Evolutionary conservation across 2,329 filamentous ascomycete species (phyloP).

Genomic region (Microcera coccophila): DNA sequence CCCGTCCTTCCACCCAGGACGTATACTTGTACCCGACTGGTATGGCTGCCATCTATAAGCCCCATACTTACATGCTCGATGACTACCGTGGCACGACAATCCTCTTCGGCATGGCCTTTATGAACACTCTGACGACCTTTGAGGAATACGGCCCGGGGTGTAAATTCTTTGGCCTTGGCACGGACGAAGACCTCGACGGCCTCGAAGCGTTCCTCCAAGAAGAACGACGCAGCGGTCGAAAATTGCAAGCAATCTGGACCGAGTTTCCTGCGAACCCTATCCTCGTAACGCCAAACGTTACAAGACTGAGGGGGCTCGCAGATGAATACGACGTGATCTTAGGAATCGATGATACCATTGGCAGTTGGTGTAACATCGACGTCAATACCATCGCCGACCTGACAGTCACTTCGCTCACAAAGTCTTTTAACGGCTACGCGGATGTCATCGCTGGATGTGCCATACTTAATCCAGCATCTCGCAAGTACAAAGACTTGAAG

Average conservation of each 20-base stretch:
- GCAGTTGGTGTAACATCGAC: constrained; percentile 41
- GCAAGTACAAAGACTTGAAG: constrained; percentile 32
- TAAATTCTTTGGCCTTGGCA: constrained; percentile 41
- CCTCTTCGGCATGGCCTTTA: constrained; percentile 44
- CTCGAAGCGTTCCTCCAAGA: constrained; percentile 38
- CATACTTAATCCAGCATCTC: constrained; percentile 38
- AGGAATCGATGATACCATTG: constrained; percentile 40
- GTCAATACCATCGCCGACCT: constrained; percentile 42
- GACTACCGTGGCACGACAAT: constrained; percentile 27
- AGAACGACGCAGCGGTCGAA: constrained; percentile 31
- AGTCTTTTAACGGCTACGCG: constrained; percentile 48
- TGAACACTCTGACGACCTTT: constrained; percentile 39
- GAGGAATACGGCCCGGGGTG: constrained; percentile 36
- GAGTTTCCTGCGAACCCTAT: constrained; percentile 34
- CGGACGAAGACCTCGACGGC: constrained; percentile 34
- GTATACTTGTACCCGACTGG: constrained; percentile 46
- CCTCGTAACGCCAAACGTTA: constrained; percentile 17
- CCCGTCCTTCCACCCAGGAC: constrained; percentile 33
- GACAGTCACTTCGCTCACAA: constrained; percentile 46
- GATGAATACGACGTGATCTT: constrained; percentile 36
- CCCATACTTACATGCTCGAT: constrained; percentile 33
- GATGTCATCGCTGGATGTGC: constrained; percentile 46
- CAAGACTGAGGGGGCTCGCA: constrained; percentile 16
- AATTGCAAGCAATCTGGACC: constrained; percentile 39
- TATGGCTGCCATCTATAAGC: constrained; percentile 45